phyloP scores from a whole-genome alignment of 257 asterid genomes.

The Jaltomata sinuosa region DNA sequence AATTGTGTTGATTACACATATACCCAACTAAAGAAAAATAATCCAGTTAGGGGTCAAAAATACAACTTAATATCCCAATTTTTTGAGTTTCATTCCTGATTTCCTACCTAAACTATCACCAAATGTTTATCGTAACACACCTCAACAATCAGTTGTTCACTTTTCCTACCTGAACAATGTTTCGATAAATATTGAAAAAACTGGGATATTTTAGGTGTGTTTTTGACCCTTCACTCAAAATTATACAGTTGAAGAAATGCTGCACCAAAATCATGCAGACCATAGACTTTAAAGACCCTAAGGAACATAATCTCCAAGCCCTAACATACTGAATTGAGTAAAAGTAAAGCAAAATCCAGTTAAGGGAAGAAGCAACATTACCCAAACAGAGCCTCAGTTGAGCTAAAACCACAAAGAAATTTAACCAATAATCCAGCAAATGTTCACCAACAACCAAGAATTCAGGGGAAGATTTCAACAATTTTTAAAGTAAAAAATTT shows the following conservation, averaged over 20 bases:
- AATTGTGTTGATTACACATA: not conserved
- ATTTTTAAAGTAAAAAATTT: slow-evolving; percentile 29
- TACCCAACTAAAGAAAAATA: not conserved
- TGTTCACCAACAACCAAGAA: too few species aligned
- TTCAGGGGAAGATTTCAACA: slow-evolving; percentile 27
- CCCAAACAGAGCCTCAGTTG: slow-evolving; percentile 5
- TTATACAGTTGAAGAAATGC: not conserved
- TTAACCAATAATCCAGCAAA: not conserved
- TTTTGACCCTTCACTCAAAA: too few species aligned
- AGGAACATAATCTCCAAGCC: slow-evolving; percentile 12
- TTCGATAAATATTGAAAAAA: too few species aligned
- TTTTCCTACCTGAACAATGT: too few species aligned
- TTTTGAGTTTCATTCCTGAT: too few species aligned
- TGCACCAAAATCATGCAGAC: not conserved
- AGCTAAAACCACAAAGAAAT: not conserved
- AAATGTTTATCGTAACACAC: too few species aligned
- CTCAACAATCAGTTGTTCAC: too few species aligned
- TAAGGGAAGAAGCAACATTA: slow-evolving; percentile 6
- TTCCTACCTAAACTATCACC: too few species aligned
- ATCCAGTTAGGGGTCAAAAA: too few species aligned
- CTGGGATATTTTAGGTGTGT: too few species aligned
- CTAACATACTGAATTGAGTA: not conserved
- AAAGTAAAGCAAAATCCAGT: slow-evolving; percentile 11
- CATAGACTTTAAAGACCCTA: not conserved
- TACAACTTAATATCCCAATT: too few species aligned